Evolutionary conservation across 345 rosid genomes (phyloP).

Genomic region (Eucalyptus caleyi): DNA sequence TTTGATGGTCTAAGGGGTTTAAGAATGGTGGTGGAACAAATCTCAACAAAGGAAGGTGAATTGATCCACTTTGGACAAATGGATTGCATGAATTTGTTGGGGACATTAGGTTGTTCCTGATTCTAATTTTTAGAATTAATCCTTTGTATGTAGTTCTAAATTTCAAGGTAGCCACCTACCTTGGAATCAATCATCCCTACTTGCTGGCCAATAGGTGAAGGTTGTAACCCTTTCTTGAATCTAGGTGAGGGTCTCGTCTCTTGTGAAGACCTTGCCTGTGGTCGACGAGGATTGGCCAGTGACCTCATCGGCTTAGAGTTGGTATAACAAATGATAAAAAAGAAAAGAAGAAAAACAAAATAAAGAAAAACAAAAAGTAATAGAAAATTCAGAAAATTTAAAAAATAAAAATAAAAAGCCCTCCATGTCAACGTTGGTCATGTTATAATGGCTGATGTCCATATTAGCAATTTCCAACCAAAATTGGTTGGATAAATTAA

Average conservation of each 20-base stretch:
- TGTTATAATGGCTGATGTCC: rapidly evolving
- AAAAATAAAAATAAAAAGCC: background rate
- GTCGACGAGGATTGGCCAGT: too few relatives aligned
- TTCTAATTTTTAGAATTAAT: background rate
- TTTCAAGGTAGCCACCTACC: background rate
- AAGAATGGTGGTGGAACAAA: background rate
- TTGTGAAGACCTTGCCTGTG: background rate
- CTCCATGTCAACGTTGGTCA: background rate
- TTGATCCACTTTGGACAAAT: background rate
- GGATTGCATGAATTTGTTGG: background rate
- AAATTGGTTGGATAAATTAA: background rate
- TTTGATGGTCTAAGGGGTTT: background rate
- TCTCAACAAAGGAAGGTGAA: background rate
- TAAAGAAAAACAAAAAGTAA: background rate
- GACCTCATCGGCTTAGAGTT: too few relatives aligned
- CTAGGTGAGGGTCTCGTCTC: background rate
- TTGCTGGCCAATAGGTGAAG: background rate
- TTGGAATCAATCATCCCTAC: background rate
- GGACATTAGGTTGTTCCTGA: background rate
- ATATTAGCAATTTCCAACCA: background rate
- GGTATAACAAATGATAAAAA: background rate
- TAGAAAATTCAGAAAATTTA: background rate
- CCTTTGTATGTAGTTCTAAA: background rate
- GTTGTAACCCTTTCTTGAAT: background rate
- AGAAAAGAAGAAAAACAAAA: background rate